phyloP scores from a whole-genome alignment of 1,139 yeast genomes.

The Hemisphaericaspora lyxosophila region DNA sequence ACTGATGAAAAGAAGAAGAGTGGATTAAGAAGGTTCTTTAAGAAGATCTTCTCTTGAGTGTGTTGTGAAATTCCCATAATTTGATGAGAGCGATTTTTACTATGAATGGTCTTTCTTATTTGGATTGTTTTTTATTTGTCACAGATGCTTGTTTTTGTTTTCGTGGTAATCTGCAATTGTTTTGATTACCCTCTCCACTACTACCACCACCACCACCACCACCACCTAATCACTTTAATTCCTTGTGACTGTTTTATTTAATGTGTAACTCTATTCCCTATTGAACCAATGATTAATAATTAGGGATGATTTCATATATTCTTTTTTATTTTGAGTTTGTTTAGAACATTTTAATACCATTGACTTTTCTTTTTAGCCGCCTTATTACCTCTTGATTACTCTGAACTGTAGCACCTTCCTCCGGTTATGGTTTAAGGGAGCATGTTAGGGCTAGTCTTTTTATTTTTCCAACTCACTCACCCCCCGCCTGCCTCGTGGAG shows the following conservation, averaged over 20 bases:
- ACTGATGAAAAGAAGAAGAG: slow-evolving; percentile 18
- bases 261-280: background rate
- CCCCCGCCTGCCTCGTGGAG: too few relatives aligned
- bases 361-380: background rate
- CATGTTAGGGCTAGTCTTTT: too few relatives aligned
- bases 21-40: slow-evolving; percentile 15
- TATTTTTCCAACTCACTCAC: too few relatives aligned
- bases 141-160: background rate
- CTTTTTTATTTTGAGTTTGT: background rate
- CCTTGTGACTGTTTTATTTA: slow-evolving; percentile 3
- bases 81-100: too few relatives aligned
- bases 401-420: too few relatives aligned
- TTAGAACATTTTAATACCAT: slow-evolving; percentile 1
- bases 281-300: background rate
- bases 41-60: slow-evolving; percentile 11
- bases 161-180: background rate
- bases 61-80: too few relatives aligned
- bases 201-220: background rate
- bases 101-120: too few relatives aligned
- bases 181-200: background rate
- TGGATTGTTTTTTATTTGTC: too few relatives aligned
- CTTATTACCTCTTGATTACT: too few relatives aligned
- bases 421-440: too few relatives aligned
- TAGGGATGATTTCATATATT: background rate
- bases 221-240: slow-evolving; percentile 1